These are phyloP conservation scores for Psilocybe azurescens DNA, from an alignment of 768 basidiomycete genomes.

Conservation along the genomic window DNA sequence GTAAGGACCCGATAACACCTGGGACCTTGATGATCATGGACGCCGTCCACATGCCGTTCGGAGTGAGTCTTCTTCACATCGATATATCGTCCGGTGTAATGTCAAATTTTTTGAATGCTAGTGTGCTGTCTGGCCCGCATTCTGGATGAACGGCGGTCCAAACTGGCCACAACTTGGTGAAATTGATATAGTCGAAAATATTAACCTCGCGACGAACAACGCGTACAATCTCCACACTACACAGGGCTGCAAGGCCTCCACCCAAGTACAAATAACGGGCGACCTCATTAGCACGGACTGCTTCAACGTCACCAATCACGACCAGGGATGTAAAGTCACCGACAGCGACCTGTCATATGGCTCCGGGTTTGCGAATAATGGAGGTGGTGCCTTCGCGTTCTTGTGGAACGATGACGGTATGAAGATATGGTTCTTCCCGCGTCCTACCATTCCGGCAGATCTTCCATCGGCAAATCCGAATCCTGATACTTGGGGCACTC, in stretches of 20 bases:
- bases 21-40: neutral
- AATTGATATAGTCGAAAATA: conserved; percentile 1
- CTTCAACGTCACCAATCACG: neutral
- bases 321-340: neutral
- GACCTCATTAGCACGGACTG: neutral
- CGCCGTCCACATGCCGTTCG: neutral
- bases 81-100: too few species aligned
- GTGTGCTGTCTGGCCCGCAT: conserved; percentile 6
- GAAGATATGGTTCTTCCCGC: conserved; percentile 6
- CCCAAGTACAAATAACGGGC: neutral
- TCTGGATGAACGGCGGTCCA: conserved; percentile 1
- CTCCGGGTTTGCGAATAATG: neutral
- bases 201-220: conserved; percentile 2
- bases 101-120: neutral
- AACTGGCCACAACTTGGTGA: conserved; percentile 2
- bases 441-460: neutral
- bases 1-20: neutral
- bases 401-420: conserved; percentile 5
- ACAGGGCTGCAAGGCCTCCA: neutral
- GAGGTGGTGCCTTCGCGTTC: conserved; percentile 2
- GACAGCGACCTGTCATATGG: neutral
- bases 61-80: neutral
- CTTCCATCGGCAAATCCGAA: neutral
- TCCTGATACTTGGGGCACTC: neutral
- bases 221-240: conserved; percentile 1